Evolutionary conservation across 805 yeast genomes (phyloP), one percentile per base, ranked within the genome.

Genomic region (Nakazawaea peltata): DNA sequence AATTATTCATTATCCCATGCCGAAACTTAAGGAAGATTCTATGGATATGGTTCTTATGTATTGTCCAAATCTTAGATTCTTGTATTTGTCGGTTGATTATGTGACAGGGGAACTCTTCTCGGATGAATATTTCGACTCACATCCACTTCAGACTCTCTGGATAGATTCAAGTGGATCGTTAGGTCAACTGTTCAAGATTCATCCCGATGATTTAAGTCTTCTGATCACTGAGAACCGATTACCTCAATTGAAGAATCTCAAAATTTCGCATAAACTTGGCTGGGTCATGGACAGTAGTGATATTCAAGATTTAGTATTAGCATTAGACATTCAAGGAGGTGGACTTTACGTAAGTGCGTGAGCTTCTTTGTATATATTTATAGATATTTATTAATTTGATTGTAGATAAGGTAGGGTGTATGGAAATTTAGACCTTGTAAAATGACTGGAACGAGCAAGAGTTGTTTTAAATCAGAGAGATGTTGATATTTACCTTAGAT

Each of bases 1-100:
- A 17, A 69, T 77, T 30, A 75, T 88, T 17, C 77, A 75, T 42
- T 92, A 84, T 49, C 98, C 98, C 2, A 76, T 90, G 88, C 96
- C 95, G 0, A 74, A 78, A 2, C 59, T 90, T 22, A 64, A 69
- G 22, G 75, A 71, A 8, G 71, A 74, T 42, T 77, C 94, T 0
- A 60, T 88, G 46, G 96, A 92, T 55, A 61, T 68, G 33, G 69
- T 84, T 1, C 78, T 90, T 46, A 56, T 69, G 12, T 76, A 76
- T 49, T 90, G 97, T 54, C 94, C 96, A 4, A 71, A 79, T 39
- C 60, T 92, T 36, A 45, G 54, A 6, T 65, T 71, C 11, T 57
- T 87, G 19, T 79, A 77, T 48, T 62, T 86, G 5, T 74, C 87
- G 37, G 88, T 87, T 3, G 97, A 90, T 54, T 90, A 92, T 50